phyloP scores from a whole-genome alignment of 108 stramenopile species.

The Pseudonitzschia pungens region DNA sequence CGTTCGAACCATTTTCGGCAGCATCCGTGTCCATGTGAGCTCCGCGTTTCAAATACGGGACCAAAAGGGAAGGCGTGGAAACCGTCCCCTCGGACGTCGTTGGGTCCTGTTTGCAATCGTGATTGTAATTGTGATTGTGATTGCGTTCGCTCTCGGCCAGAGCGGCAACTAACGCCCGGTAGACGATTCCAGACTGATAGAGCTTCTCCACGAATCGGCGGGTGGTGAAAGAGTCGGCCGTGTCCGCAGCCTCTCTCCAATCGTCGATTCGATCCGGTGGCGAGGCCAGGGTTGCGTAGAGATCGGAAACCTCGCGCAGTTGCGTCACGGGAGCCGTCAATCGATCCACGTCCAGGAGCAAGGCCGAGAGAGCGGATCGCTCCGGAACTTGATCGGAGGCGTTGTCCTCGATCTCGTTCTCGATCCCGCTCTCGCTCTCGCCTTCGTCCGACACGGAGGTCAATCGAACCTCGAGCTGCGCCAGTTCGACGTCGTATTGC shows the following conservation, averaged over 20 bases:
- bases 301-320: background rate
- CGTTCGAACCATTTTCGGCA: background rate
- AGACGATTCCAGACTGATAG: conserved; percentile 15
- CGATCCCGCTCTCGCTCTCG: background rate
- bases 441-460: conserved; percentile 3
- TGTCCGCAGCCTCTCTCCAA: background rate
- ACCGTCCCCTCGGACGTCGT: too few species aligned
- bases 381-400: background rate
- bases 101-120: background rate
- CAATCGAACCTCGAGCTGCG: conserved; percentile 14
- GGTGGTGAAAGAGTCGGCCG: background rate
- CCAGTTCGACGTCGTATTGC: conserved; percentile 19
- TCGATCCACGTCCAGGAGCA: background rate
- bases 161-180: background rate
- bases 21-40: background rate
- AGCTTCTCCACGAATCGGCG: background rate
- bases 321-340: conserved; percentile 4
- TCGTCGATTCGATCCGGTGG: conserved; percentile 15
- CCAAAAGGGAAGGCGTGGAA: background rate
- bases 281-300: conserved; percentile 11
- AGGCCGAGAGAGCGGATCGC: background rate
- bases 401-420: background rate
- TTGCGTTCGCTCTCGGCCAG: background rate
- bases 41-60: conserved; percentile 11
- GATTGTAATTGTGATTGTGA: background rate